Evolutionary conservation across 2,329 filamentous ascomycete species (phyloP).

Genomic region (Phyllachora maydis): DNA sequence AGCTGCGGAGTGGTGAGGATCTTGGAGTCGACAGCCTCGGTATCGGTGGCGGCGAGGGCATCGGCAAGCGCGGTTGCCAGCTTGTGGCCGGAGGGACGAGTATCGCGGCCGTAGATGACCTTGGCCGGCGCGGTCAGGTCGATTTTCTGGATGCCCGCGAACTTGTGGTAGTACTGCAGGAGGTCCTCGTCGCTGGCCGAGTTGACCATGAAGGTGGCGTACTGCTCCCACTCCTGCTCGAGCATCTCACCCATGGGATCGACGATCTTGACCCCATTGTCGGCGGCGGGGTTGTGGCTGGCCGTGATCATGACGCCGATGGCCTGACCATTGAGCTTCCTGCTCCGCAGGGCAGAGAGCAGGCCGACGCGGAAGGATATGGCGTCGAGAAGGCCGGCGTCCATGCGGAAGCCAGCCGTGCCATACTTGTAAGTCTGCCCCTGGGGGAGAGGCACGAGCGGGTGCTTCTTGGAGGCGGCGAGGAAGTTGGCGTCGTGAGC

Average conservation of each 20-base stretch:
- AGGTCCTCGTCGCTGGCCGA: constrained; percentile 55
- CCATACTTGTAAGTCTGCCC: constrained; percentile 41
- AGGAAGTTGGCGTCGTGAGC: constrained; percentile 23
- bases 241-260: constrained; percentile 98
- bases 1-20: constrained; percentile 93
- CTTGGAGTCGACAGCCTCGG: constrained; percentile 67
- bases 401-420: constrained; percentile 49
- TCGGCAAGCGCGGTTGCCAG: constrained; percentile 63
- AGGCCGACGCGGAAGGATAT: constrained; percentile 87
- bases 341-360: constrained; percentile 70
- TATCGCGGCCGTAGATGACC: constrained; percentile 83
- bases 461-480: constrained; percentile 39
- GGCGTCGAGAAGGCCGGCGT: constrained; percentile 64
- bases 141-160: constrained; percentile 58
- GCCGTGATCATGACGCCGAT: constrained; percentile 96
- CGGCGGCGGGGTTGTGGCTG: constrained; percentile 74
- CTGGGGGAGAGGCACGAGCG: constrained; percentile 25
- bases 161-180: constrained; percentile 51
- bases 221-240: constrained; percentile 82
- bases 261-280: constrained; percentile 90
- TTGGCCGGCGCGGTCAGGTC: constrained; percentile 49
- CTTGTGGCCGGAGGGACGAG: constrained; percentile 72
- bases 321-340: constrained; percentile 72
- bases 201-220: constrained; percentile 81
- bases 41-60: constrained; percentile 55